Evolutionary conservation across 306 rosid genomes (phyloP), one percentile per base, ranked within the genome.

Genomic region (Vigna unguiculata): DNA sequence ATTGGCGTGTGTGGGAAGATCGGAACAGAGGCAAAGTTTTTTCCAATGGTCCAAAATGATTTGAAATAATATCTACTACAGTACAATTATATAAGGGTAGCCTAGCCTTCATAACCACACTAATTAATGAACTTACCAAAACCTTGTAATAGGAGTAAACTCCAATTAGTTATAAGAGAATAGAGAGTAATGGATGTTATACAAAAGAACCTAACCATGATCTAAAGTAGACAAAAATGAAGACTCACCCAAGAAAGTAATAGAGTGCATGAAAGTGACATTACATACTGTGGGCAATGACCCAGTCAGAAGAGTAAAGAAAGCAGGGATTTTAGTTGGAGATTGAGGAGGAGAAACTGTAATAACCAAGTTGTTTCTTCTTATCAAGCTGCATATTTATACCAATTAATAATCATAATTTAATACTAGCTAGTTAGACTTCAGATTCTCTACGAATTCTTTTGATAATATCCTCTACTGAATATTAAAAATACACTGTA

Each of bases 241-340:
- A 68, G 58, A 46, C 25, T 68, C 58, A 25, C 57, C 34, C 10
- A 71, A 36, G 9, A 71, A 38, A 20, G 65, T 25, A 53, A 16
- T 53, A 36, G 77, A 72, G 53, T 21, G 2, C n/a, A 17, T 15
- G 67, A 41, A 72, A 54, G 53, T 20, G 77, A 72, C 77, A 22
- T 10, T 55, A 11, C 77, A 69, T 12, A 51, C 20, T 19, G 32
- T 19, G 22, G 4, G 17, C 71, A 13, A 41, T 5, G 6, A 46
- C 13, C 21, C 57, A 66, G 14, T 28, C 25, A 25, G 25, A 14
- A 68, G 16, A 68, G 54, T 47, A 25, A 48, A 69, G 60, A 48
- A 47, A 69, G 17, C 28, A 17, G 9, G 17, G 59, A 16, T 48
- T 48, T 25, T 47, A 25, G 43, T 46, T 24, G 30, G 45, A 40